Base-by-base conservation (phyloP, 768 basidiomycete species). In the Russula sp. region DNA sequence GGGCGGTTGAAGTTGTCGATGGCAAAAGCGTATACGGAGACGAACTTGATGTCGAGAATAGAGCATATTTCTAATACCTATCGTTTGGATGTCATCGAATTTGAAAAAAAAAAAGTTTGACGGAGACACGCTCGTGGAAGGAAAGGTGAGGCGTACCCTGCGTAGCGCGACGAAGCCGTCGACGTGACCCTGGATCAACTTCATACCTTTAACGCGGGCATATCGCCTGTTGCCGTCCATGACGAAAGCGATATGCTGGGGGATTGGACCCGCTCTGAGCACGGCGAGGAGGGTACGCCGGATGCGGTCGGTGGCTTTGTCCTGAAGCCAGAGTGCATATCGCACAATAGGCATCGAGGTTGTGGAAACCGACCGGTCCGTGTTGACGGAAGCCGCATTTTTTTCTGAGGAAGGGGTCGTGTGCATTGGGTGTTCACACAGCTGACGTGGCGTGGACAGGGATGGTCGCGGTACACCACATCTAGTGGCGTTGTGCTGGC, bases 141-240 rank as follows among this genome's bases (percentile, higher is more conserved):
- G 43, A 16, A 16, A n/a, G 7, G 8, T 20, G 13, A n/a, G 11
- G 32, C 88, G 65, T 68, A 97, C 97, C 75, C 85, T 75, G 67
- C 86, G 78, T 59, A 98, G 74, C 5, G 90, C 86, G 48, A 82
- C 72, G 71, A 92, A 98, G 0, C 97, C 97, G 48, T 88, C 86
- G 6, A 78, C 76, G 72, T 99, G 96, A 3, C 97, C 96, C 64
- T 93, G 78, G 38, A 77, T 77, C 20, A 90, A 80, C n/a, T 78
- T 72, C 72, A 84, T 81, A 16, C 85, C 82, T 22, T 81, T 75
- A 66, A 77, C 74, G 72, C 91, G 79, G 1, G 97, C 95, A 70
- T 90, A 96, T 11, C 97, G 80, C 56, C 97, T 78, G 72, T 98
- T 98, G 4, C 97, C 97, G 70, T 99, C 97, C 93, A 99, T 95